Evolutionary conservation across 768 basidiomycete species (phyloP), one percentile per base, ranked within the genome.

Genomic region (Suillus spraguei): DNA sequence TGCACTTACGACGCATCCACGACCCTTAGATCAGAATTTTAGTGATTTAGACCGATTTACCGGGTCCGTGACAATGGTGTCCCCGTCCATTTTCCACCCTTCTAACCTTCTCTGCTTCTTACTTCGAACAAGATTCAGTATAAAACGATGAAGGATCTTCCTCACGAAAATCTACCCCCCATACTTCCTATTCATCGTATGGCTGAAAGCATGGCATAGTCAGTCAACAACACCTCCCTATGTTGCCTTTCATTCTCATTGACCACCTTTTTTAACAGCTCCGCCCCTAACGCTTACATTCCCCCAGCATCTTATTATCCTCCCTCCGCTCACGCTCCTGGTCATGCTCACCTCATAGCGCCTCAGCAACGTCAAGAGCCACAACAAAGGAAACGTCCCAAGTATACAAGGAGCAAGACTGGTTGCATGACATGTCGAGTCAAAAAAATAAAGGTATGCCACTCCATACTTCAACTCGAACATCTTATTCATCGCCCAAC

Each of bases 341-440:
- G 76, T 32, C 79, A 80, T 68, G 76, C 76, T 65, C 86, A 88
- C 65, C 76, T 83, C 52, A 79, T 84, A 62, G 72, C 81, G 13
- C 78, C 83, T 4, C 80, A 81, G 28, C 74, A 83, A 60, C 82
- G 83, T 59, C 77, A 76, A 41, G 90, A 81, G 32, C 70, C 81
- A 17, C 81, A 83, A n/a, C 79, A 81, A 69, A 84, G 92, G 64
- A 93, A 92, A 74, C 89, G 92, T 41, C 93, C 92, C 56, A 97
- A 97, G 81, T 96, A 96, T 70, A 94, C 92, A 66, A 86, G 95
- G 69, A 94, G 92, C 77, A 95, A 97, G 80, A 95, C 94, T 1
- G 95, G 95, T 28, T 98, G 95, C 74, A 79, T 97, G 73, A 95
- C 93, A 49, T 98, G 95, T 83, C 85, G 95, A 69, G 86, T 87